A percentile compares a stretch with the other conserved stretches of the same genome.
These are phyloP conservation scores for Leishmania turanica DNA, from an alignment of 208 protist species.

Conservation along the genomic window DNA sequence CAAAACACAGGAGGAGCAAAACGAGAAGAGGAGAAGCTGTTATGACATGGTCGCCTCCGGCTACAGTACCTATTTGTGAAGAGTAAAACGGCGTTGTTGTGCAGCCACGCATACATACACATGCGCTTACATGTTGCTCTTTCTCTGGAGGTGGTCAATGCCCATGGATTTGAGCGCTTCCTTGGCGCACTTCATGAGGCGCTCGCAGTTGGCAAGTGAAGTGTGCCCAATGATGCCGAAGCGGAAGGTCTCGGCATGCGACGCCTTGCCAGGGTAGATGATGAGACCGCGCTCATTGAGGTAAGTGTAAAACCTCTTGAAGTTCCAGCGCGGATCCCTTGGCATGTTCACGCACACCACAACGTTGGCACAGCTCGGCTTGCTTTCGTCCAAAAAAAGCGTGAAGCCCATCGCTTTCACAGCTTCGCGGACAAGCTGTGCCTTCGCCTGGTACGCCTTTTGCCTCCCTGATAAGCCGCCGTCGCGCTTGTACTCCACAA, in stretches of 20 bases:
- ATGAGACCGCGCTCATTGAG: slow-evolving; percentile 74
- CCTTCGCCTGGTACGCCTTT: slow-evolving; percentile 61
- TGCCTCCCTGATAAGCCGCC: slow-evolving; percentile 59
- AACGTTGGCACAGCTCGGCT: slow-evolving; percentile 71
- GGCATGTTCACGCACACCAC: slow-evolving; percentile 88
- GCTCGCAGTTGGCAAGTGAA: slow-evolving; percentile 43
- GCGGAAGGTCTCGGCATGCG: slow-evolving; percentile 85
- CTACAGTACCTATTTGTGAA: neutral
- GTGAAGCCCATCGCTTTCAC: slow-evolving; percentile 77
- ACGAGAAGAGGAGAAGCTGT: neutral
- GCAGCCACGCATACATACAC: neutral
- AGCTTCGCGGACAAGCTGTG: slow-evolving; percentile 49
- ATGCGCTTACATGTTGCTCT: slow-evolving; percentile 44
- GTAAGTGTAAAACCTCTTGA: slow-evolving; percentile 85
- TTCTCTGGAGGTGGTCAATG: slow-evolving; percentile 44
- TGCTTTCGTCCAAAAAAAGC: slow-evolving; percentile 63
- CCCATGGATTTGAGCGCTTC: slow-evolving; percentile 64
- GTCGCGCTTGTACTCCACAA: slow-evolving; percentile 75
- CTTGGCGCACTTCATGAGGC: slow-evolving; percentile 53
- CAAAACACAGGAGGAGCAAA: neutral
- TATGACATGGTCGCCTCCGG: neutral
- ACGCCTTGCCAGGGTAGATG: slow-evolving; percentile 88
- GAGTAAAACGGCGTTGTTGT: neutral
- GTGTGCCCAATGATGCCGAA: slow-evolving; percentile 88
- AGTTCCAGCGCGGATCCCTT: slow-evolving; percentile 75